phyloP scores from a whole-genome alignment of 495 filamentous ascomycete species.

The Tuber calosporum region DNA sequence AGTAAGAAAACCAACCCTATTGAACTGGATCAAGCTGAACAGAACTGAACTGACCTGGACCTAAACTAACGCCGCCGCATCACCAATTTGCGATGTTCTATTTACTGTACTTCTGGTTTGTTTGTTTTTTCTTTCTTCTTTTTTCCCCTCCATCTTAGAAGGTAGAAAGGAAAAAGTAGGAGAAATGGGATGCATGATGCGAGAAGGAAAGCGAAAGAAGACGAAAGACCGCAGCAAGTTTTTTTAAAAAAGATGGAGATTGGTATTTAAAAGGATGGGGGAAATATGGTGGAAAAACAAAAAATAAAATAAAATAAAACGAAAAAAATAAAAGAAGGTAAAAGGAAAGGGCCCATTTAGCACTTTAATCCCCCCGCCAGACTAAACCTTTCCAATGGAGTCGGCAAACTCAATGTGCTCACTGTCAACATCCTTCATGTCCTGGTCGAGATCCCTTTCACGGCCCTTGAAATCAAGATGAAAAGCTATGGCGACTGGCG shows the following conservation, averaged over 20 bases:
- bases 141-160: neutral
- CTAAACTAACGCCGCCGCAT: neutral
- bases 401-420: slow-evolving; percentile 31
- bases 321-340: neutral
- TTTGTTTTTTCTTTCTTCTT: too few relatives aligned
- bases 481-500: slow-evolving; percentile 35
- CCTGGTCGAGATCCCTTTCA: slow-evolving; percentile 27
- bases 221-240: neutral
- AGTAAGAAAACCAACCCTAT: neutral
- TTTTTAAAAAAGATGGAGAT: neutral
- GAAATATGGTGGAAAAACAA: neutral
- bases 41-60: neutral
- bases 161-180: neutral
- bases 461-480: slow-evolving; percentile 18
- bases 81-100: neutral
- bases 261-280: neutral
- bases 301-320: neutral
- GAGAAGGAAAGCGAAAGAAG: neutral
- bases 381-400: slow-evolving; percentile 7
- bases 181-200: neutral
- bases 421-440: slow-evolving; percentile 31
- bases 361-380: slow-evolving; percentile 6
- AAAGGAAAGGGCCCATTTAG: neutral
- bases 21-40: neutral
- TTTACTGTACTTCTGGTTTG: neutral